Evolutionary conservation across 2,329 filamentous ascomycete genomes (phyloP).

Genomic region (Arachnomyces sp.): DNA sequence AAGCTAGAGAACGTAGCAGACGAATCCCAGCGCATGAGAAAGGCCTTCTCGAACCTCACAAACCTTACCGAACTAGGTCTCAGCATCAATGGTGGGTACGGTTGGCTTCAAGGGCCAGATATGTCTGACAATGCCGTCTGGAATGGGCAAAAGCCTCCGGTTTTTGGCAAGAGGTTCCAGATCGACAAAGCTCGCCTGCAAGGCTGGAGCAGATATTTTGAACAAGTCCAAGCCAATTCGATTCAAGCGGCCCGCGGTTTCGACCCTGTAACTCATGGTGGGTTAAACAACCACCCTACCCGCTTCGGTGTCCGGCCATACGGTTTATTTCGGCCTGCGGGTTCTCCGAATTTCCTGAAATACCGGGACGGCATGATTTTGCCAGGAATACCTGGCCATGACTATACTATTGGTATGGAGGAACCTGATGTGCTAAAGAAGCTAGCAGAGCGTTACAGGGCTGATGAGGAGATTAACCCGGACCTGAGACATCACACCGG

Average conservation of each 20-base stretch:
- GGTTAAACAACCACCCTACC: too few species aligned
- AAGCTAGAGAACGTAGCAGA: slow-evolving; percentile 56
- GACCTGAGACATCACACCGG: too few species aligned
- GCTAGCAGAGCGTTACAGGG: too few species aligned
- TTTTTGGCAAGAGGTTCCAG: slow-evolving; percentile 39
- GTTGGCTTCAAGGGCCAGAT: slow-evolving; percentile 58
- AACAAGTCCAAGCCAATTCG: background rate
- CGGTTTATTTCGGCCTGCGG: slow-evolving; percentile 9
- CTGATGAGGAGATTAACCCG: too few species aligned
- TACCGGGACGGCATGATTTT: slow-evolving; percentile 23
- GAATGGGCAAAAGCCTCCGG: slow-evolving; percentile 33
- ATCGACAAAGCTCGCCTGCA: slow-evolving; percentile 27
- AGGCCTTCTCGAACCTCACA: slow-evolving; percentile 49
- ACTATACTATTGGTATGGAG: too few species aligned
- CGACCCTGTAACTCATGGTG: too few species aligned
- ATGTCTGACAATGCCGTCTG: slow-evolving; percentile 42
- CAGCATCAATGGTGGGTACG: slow-evolving; percentile 59
- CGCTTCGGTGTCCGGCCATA: too few species aligned
- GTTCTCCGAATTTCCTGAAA: slow-evolving; percentile 15
- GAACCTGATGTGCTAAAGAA: too few species aligned
- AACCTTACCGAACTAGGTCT: slow-evolving; percentile 56
- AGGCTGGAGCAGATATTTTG: slow-evolving; percentile 8
- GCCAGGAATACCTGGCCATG: too few species aligned
- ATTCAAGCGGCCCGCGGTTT: too few species aligned
- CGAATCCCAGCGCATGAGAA: slow-evolving; percentile 52